Evolutionary conservation across 257 asterid species (phyloP), one percentile per base, ranked within the genome.

Genomic region (Scutellaria galericulata): DNA sequence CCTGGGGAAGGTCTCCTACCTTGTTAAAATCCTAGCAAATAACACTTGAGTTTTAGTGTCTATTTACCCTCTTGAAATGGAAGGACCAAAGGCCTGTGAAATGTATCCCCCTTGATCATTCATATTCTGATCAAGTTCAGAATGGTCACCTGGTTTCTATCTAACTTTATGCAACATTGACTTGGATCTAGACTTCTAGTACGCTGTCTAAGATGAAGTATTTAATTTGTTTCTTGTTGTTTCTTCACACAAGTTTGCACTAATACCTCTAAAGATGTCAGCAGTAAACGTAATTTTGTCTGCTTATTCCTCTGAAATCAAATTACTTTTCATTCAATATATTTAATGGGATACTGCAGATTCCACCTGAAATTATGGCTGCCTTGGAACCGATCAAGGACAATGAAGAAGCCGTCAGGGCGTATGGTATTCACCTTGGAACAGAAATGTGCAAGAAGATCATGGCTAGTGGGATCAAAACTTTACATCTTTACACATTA

Each of bases 371-470:
- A 80, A 82, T 93, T 74, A 93, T 79, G 81, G 91, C 92, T 75
- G 95, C 98, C 68, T 75, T 93, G 86, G 98, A 93, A 59, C 96
- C 97, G 41, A 93, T 93, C 82, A 93, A 93, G 87, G 98, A 93
- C 83, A 93, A 89, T 64, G 98, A 93, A 74, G 98, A 93, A 81
- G 97, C 98, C 61, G 98, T 93, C 64, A 93, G 80, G 90, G 97
- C 96, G 53, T 93, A 89, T 57, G 97, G 97, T 31, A 74, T 93
- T 77, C 97, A 93, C 85, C 93, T 86, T 22, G 98, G 90, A 66
- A 86, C 98, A 66, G 98, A 93, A 78, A 93, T 89, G 96, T 91
- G 97, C 92, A 93, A 83, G 89, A 89, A 89, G 87, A 89, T 93
- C 74, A 39, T 93, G 83, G 94, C 98, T 57, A 85, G 80, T 80